Evolutionary conservation across 805 yeast genomes (phyloP), one percentile per base, ranked within the genome.

Genomic region (Lachancea quebecensis): DNA sequence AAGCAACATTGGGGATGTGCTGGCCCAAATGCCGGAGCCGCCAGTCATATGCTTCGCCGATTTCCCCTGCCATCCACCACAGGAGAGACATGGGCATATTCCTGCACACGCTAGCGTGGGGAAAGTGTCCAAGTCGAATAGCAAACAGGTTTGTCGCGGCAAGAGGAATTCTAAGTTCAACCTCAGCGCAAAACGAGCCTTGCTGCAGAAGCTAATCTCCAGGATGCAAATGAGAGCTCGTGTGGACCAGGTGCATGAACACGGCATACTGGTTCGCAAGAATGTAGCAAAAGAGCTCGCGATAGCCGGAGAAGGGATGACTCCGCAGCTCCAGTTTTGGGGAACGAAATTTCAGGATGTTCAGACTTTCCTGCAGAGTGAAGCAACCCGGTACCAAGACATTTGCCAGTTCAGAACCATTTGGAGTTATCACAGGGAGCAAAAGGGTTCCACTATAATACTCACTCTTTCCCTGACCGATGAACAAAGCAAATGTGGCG

Each of bases 361-460:
- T 9, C 14, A 16, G 11, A 33, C 17, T 9, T 42, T 29, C 18
- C 34, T 42, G 12, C 38, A 21, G 14, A 32, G 32, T 10, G 37
- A 42, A 36, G 30, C 41, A 6, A 18, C n/a, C 37, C 41, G 31
- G 11, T 21, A 35, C n/a, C 38, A 37, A 21, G 41, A 31, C 15
- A 21, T 25, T 18, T 38, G 46, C 18, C 39, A 38, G 12, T 53
- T 49, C 17, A 46, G 56, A 34, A 50, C 56, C 10, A 38, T 53
- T 14, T 53, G 56, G 56, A 46, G 40, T 33, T 45, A 48, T 30
- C 36, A 39, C 25, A 46, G 54, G 25, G 28, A 39, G n/a, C 54
- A 53, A 32, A 25, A 41, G 15, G 53, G 50, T 10, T 39, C 50
- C 28, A 38, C 30, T 18, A 47, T 52, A 7, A 34, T 32, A 11